A percentile compares a stretch with the other conserved stretches of the same genome.
phyloP scores from a whole-genome alignment of 306 rosid species.

The Malus domestica region DNA sequence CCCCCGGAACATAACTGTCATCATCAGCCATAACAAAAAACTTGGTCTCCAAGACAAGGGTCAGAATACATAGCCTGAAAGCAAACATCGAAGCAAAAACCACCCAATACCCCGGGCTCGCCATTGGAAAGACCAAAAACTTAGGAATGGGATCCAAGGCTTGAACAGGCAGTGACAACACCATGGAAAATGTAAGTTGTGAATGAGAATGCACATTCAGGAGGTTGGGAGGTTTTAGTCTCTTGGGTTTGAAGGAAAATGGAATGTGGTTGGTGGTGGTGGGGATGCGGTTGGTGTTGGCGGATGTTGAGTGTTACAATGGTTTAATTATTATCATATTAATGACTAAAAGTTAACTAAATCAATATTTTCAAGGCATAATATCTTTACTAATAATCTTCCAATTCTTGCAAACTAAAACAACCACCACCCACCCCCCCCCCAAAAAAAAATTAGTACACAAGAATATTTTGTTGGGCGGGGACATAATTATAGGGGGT shows the following conservation, averaged over 20 bases:
- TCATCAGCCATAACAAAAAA: constrained; percentile 27
- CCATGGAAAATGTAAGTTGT: constrained; percentile 27
- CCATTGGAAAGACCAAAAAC: constrained; percentile 41
- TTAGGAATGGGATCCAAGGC: constrained; percentile 16
- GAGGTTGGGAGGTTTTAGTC: constrained; percentile 56
- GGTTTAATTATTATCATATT: background rate
- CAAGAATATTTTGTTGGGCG: background rate
- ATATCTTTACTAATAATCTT: background rate
- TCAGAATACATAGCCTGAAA: constrained; percentile 28
- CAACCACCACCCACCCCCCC: background rate
- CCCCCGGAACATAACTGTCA: constrained; percentile 14
- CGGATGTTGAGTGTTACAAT: background rate
- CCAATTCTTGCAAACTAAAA: background rate
- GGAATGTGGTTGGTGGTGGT: constrained; percentile 39
- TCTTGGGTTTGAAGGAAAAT: constrained; percentile 58
- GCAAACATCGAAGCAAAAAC: constrained; percentile 21
- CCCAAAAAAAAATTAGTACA: too few species aligned
- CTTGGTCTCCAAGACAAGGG: constrained; percentile 28
- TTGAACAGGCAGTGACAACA: constrained; percentile 21
- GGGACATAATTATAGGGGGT: background rate
- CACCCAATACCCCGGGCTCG: constrained; percentile 22
- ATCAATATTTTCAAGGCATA: background rate
- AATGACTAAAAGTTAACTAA: background rate
- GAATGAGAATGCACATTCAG: constrained; percentile 21
- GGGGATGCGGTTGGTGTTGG: constrained; percentile 33